These are phyloP conservation scores for Mollisia scopiformis DNA, from an alignment of 2,329 filamentous ascomycete genomes.

Conservation along the genomic window DNA sequence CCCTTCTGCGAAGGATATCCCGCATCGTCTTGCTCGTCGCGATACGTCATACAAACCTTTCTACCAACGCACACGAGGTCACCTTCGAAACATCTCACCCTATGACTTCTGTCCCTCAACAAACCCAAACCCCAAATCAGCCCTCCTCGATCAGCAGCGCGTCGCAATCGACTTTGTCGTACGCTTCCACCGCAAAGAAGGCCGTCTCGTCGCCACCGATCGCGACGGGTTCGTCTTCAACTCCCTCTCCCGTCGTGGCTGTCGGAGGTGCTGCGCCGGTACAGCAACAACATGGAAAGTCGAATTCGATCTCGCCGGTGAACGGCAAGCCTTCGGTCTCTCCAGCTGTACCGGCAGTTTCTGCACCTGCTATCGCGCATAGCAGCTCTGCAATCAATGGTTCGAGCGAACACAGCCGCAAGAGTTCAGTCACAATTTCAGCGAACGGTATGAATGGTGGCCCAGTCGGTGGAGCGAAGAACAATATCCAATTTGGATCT, in stretches of 20 bases:
- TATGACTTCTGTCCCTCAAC: conserved; percentile 41
- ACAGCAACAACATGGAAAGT: conserved; percentile 60
- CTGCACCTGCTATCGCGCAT: conserved; percentile 63
- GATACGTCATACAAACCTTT: conserved; percentile 36
- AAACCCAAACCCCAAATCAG: conserved; percentile 41
- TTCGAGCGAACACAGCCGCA: conserved; percentile 74
- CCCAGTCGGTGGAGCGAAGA: conserved; percentile 59
- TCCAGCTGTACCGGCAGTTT: conserved; percentile 65
- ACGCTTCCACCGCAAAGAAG: conserved; percentile 72
- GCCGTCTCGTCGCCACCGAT: conserved; percentile 61
- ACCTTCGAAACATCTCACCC: conserved; percentile 31
- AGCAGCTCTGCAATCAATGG: conserved; percentile 72
- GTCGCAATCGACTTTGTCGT: conserved; percentile 59
- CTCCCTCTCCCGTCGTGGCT: conserved; percentile 56
- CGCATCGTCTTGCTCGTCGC: conserved; percentile 21
- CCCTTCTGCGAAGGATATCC: conserved; percentile 32
- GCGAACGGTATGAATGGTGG: conserved; percentile 82
- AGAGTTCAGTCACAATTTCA: conserved; percentile 89
- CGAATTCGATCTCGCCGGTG: conserved; percentile 74
- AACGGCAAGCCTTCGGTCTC: conserved; percentile 80
- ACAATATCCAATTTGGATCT: conserved; percentile 79
- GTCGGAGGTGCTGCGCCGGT: conserved; percentile 55
- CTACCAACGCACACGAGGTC: conserved; percentile 26
- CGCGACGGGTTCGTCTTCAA: conserved; percentile 60
- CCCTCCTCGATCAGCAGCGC: conserved; percentile 59